Conservation (phyloP, 768 basidiomycete species). For the Sporobolomyces pararoseus region DNA sequence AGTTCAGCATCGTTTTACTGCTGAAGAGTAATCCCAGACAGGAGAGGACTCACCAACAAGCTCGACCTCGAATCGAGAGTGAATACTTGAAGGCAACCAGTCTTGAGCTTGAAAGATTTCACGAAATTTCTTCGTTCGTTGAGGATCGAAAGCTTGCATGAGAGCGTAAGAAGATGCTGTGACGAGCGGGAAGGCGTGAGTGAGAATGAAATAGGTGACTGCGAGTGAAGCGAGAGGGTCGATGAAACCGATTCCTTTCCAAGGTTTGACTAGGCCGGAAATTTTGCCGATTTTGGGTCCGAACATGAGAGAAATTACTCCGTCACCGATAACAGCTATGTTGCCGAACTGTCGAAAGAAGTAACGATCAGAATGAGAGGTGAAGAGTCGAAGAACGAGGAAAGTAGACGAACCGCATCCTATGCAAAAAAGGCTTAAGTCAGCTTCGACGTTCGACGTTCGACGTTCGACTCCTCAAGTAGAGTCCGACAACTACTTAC, state of each 20-base stretch:
- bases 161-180: conserved; percentile 15
- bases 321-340: conserved; percentile 25
- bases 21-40: no score
- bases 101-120: not conserved
- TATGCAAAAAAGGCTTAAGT: not conserved
- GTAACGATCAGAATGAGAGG: not conserved
- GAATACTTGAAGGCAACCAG: not conserved
- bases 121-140: not conserved
- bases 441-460: not conserved
- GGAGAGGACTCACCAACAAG: conserved; percentile 2
- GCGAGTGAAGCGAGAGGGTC: conserved; percentile 28
- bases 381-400: not conserved
- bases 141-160: conserved; percentile 33
- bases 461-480: not conserved
- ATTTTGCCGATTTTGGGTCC: conserved; percentile 9
- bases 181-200: not conserved
- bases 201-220: not conserved
- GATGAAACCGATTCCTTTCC: conserved; percentile 6
- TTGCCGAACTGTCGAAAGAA: not conserved
- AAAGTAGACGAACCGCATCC: conserved; percentile 1
- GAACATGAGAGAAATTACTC: not conserved
- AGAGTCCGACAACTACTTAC: not conserved
- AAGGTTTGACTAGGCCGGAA: not conserved
- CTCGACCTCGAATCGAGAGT: not conserved
- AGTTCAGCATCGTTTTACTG: no score